A percentile compares a stretch with the other conserved stretches of the same genome.
These are phyloP conservation scores for Strombidium stylifer DNA, from an alignment of 73 alveolate genomes.

Conservation along the genomic window DNA sequence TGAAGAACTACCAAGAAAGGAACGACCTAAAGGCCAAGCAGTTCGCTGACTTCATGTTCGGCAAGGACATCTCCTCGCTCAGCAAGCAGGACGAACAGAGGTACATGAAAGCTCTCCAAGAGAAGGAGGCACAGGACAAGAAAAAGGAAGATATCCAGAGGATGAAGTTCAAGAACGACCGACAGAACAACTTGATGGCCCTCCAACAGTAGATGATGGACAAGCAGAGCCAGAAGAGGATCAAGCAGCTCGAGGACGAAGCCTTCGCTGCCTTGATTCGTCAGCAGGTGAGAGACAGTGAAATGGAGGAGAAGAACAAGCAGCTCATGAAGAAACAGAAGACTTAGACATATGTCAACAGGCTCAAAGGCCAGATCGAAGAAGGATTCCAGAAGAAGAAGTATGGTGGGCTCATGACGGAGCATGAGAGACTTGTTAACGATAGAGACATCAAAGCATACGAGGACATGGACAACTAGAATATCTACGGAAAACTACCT, in stretches of 20 bases:
- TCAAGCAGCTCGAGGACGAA: neutral
- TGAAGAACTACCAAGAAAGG: neutral
- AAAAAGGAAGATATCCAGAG: constrained; percentile 1
- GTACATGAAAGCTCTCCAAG: constrained; percentile 20
- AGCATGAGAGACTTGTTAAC: constrained; percentile 53
- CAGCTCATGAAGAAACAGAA: neutral
- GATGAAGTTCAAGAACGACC: neutral
- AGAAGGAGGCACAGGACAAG: constrained; percentile 2
- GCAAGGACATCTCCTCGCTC: neutral
- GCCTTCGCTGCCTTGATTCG: constrained; percentile 16
- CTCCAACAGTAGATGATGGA: constrained; percentile 26
- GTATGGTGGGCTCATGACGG: constrained; percentile 49
- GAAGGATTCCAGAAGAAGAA: constrained; percentile 35
- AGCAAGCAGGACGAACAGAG: constrained; percentile 15
- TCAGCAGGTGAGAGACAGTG: neutral
- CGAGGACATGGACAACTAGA: constrained; percentile 20
- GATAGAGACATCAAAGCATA: constrained; percentile 49
- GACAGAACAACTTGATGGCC: neutral
- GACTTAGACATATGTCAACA: constrained; percentile 12
- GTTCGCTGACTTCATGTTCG: neutral
- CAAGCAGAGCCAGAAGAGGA: constrained; percentile 10
- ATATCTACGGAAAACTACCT: neutral
- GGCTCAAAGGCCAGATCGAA: constrained; percentile 18
- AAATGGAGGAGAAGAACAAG: neutral
- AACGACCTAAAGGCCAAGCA: neutral